Base-by-base conservation (phyloP, 306 rosid genomes). In the Sechiopsis laciniata region DNA sequence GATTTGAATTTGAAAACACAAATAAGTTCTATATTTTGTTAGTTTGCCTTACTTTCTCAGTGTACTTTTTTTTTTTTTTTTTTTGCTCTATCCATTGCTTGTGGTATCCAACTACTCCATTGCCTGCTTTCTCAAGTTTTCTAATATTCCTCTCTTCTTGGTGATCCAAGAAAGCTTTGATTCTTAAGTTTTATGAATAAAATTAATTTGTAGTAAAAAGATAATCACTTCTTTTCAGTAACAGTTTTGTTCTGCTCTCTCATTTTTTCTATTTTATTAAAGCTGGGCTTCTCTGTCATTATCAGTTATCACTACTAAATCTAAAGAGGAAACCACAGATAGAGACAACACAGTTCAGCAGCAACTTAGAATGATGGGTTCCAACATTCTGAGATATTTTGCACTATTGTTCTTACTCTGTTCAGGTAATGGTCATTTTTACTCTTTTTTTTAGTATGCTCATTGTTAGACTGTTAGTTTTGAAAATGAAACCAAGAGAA, bases 51-150 rank as follows among this genome's bases (percentile, higher is more conserved):
- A 78, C 84, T 83, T 50, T 77, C 78, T 58, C 70, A 73, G 71
- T 51, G 58, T 73, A 69, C 78, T 80, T 26, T 26, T 26, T 32
- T 32, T 32, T 85, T 80, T 82, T 59, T 58, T 12, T 15, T 76
- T n/a, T 76, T 74, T 80, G 85, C 81, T 82, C 91, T 91, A 77
- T 83, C 86, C 66, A 87, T 89, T 89, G 97, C 97, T 92, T 92
- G 95, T 76, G 74, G 68, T 84, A 75, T 85, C 85, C 83, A 85
- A 84, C 96, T 70, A 88, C 80, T 88, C 42, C 76, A 75, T 84
- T 88, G 85, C 83, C 97, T 88, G 91, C 83, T 87, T 84, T 87
- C 96, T 88, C 92, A 92, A 90, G 97, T 92, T 88, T 92, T 85
- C 96, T 69, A 75, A 87, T 92, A 90, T 90, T 90, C 97, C 88